Base-by-base conservation (phyloP, 257 asterid genomes). In the Solanum sitiens region DNA sequence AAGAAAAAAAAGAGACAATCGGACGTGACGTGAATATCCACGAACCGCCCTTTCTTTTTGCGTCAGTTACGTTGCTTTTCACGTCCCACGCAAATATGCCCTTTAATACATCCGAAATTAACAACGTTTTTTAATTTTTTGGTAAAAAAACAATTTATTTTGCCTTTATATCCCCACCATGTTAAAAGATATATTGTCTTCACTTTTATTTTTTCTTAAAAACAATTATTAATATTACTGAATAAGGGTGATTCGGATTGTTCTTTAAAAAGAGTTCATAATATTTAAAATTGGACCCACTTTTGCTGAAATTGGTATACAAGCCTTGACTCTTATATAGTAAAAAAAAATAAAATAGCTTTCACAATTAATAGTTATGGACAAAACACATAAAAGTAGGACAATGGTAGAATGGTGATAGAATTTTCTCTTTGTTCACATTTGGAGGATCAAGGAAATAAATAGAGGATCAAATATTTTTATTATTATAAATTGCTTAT, bases 11-110 rank as follows among this genome's bases (percentile, higher is more conserved):
- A 32, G 6, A 63, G 12, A 40, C 40, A 53, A 84, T 14, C 0
- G 89, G 85, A 83, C 89, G 53, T 90, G 91, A 90, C 90, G 71
- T 77, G 92, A 87, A 91, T 63, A 68, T 65, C 91, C 91, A 89
- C 70, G 11, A 86, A 88, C 53, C 74, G 59, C 56, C 21, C 25
- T 39, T 45, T 27, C 39, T 56, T 74, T 63, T 56, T 73, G 85
- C 86, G 90, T 86, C 88, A 86, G 86, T 88, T 85, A 56, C 76
- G 87, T 45, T 45, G 25, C 88, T 70, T 88, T 88, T 76, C 23
- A 33, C 83, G 74, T 83, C 70, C 67, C 72, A 45, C 53, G n/a
- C 73, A 77, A 73, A 86, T 50, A 23, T 47, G 11, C 33, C 27
- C 86, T 56, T 56, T 20, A 20, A 56, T 56, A 7, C 25, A 59